Base-by-base conservation (phyloP, 495 filamentous ascomycete genomes). In the Penicillium psychrofluorescens region DNA sequence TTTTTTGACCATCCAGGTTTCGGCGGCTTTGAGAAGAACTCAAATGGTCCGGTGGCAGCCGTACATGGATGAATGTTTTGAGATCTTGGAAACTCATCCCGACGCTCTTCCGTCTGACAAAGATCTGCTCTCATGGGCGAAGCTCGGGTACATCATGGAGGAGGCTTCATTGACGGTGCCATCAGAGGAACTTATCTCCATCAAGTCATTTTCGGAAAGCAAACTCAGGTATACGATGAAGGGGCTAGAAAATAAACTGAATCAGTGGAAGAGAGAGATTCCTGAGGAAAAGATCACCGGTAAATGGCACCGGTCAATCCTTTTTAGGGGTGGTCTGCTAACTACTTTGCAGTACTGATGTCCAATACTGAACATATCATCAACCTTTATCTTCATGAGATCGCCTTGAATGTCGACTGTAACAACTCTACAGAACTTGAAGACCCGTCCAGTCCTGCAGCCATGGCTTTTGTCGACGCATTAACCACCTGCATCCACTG, bases 371-470 rank as follows among this genome's bases (percentile, higher is more conserved):
- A 64, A 38, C 45, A 62, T 38, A 62, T 88, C 2, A 58, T 88
- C 29, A 83, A 75, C 44, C 68, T 95, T 2, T 95, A 91, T 51
- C 79, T 95, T 49, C 88, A 97, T 56, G 91, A 95, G 61, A 84
- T 91, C 39, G 81, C 84, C 2, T 77, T 95, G 54, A 83, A 91
- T 40, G 70, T 80, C 14, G 85, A 92, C 45, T 78, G 80, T 49
- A 77, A 72, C 38, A 61, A 76, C 30, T 66, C 59, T 1, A 10
- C 27, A 1, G 58, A 62, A 3, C 41, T 56, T 11, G 34, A 59
- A 28, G 53, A 51, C 8, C 56, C 70, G 30, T 54, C 58, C 6
- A 62, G 54, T 7, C 64, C 72, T 10, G 68, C 85, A 1, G 78
- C 80, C 5, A 56, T 78, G 0, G 76, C 78, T 0, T 83, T 89